A percentile compares a stretch with the other conserved stretches of the same genome.
Conservation (phyloP, 495 filamentous ascomycete genomes). For the Annulohypoxylon moriforme region DNA sequence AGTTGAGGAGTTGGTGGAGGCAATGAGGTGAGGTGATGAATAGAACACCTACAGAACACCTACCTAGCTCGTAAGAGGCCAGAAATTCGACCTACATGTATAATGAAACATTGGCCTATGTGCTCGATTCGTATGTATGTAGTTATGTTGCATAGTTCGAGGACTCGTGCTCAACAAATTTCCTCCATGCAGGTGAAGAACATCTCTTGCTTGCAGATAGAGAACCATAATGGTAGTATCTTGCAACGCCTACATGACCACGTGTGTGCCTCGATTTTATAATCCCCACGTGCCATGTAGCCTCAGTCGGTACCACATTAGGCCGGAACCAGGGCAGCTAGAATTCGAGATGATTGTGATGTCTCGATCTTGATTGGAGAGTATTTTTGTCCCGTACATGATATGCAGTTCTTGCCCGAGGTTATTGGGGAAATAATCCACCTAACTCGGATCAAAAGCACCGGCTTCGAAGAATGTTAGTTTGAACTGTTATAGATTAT, state of each 20-base stretch:
- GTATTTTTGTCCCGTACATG: neutral
- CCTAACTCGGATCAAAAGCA: neutral
- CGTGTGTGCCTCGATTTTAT: slow-evolving; percentile 2
- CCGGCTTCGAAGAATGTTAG: neutral
- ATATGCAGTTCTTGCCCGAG: neutral
- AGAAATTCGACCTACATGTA: neutral
- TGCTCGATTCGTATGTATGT: neutral
- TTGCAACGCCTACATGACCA: slow-evolving; percentile 4
- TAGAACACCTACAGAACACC: too few species aligned
- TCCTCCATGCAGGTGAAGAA: neutral
- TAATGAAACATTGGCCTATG: neutral
- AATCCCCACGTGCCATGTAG: slow-evolving; percentile 2
- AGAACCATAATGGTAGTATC: neutral
- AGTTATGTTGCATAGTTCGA: neutral
- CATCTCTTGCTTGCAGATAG: neutral
- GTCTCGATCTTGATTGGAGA: neutral
- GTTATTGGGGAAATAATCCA: neutral
- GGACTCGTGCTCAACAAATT: slow-evolving; percentile 2
- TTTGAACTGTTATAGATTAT: neutral
- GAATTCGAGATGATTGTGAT: neutral
- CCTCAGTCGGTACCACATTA: slow-evolving; percentile 2
- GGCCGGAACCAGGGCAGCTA: neutral
- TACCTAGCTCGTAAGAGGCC: neutral
- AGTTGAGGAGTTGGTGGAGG: neutral
- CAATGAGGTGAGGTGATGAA: neutral